Evolutionary conservation across 2,329 filamentous ascomycete species (phyloP), one percentile per base, ranked within the genome.

Genomic region (Penicillium sp.): DNA sequence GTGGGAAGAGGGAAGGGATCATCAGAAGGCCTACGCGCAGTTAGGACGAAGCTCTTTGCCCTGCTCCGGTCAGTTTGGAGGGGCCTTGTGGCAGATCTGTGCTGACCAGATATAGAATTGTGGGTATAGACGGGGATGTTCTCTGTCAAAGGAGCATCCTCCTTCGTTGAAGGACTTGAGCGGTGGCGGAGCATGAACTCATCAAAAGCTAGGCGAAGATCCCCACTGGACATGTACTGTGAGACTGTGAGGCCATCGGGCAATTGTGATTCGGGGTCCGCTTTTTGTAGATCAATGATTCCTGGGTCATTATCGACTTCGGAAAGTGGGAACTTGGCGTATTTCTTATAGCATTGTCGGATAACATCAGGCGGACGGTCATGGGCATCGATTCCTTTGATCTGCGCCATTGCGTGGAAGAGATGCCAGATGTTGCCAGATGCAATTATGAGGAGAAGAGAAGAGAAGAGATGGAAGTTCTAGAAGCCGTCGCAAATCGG

Each of bases 281-380:
- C 70, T 54, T 66, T 69, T 63, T 65, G 68, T 24, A 81, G 61
- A 51, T 89, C 82, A 46, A 84, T 78, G 56, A 89, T 81, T 13
- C 81, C 77, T 17, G 80, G 73, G 58, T 85, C 80, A 8, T 74
- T 60, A 6, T 78, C 63, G n/a, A 89, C 70, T 1, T 78, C 76
- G 7, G 72, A 63, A 3, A 79, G 71, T 0, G 85, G 80, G 30
- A 84, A 78, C 57, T 82, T 87, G 20, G 87, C 84, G 61, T 87
- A 90, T 34, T 75, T 75, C 70, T 96, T 96, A 83, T 91, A 97
- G 47, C 85, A 75, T 39, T 81, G 75, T 55, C 86, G 85, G 59
- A 97, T 78, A 43, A 78, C 71, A 10, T 86, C 83, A 3, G 91
- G 89, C 1, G 91, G 90, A 62, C 86, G 85, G 70, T 91, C 85